Evolutionary conservation across 768 basidiomycete genomes (phyloP).

Genomic region (Jaapia argillacea): DNA sequence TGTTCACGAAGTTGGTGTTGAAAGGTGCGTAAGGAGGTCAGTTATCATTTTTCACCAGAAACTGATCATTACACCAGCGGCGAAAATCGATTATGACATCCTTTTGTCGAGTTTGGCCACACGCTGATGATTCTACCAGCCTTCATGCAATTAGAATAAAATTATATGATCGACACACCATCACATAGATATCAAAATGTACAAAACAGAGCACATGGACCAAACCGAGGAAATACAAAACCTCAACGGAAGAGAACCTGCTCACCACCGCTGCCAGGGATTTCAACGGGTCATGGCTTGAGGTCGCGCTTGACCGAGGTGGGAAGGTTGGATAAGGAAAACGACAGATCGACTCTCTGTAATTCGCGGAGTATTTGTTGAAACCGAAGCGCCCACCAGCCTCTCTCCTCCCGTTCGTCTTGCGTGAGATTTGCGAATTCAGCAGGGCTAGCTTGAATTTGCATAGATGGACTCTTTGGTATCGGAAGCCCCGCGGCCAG

Average conservation of each 20-base stretch:
- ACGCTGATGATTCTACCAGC: slow-evolving; percentile 19
- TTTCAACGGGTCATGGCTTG: too few relatives aligned
- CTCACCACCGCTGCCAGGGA: too few relatives aligned
- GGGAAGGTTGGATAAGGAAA: too few relatives aligned
- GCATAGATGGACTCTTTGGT: slow-evolving; percentile 67
- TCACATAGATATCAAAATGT: background rate
- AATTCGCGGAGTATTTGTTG: slow-evolving; percentile 52
- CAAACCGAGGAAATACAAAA: background rate
- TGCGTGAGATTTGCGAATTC: slow-evolving; percentile 18
- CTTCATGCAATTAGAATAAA: too few relatives aligned
- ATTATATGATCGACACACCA: background rate
- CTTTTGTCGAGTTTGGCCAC: slow-evolving; percentile 47
- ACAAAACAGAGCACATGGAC: background rate
- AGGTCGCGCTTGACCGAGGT: too few relatives aligned
- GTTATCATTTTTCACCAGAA: background rate
- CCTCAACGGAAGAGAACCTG: too few relatives aligned
- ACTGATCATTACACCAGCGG: slow-evolving; percentile 27
- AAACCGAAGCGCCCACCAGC: slow-evolving; percentile 66
- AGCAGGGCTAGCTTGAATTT: slow-evolving; percentile 28
- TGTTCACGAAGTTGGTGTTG: slow-evolving; percentile 58
- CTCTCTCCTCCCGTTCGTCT: slow-evolving; percentile 57
- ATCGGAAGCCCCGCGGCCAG: slow-evolving; percentile 41
- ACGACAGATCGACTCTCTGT: slow-evolving; percentile 16
- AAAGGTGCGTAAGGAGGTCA: slow-evolving; percentile 42
- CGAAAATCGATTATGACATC: slow-evolving; percentile 56